A percentile compares a stretch with the other conserved stretches of the same genome.
Evolutionary conservation across 768 basidiomycete species (phyloP).

Genomic region (Leucocoprinus leucothites): DNA sequence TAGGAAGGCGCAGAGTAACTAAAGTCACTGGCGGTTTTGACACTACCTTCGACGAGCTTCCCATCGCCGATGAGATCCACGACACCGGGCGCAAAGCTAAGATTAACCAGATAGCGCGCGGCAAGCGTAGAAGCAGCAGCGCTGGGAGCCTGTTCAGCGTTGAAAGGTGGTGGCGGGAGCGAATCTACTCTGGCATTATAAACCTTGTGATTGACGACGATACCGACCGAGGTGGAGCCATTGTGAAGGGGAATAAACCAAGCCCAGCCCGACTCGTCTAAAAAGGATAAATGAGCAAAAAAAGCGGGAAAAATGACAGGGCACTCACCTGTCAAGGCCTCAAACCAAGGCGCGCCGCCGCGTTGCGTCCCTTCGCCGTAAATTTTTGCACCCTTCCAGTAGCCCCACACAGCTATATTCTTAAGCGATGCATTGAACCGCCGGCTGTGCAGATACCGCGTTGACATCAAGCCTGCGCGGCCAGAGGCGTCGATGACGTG

Average conservation of each 20-base stretch:
- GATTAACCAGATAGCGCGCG: slow-evolving; percentile 40
- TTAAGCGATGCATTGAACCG: slow-evolving; percentile 65
- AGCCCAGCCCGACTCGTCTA: slow-evolving; percentile 69
- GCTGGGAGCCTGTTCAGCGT: slow-evolving; percentile 20
- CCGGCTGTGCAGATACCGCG: slow-evolving; percentile 65
- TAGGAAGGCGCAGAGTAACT: slow-evolving; percentile 62
- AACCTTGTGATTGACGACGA: slow-evolving; percentile 56
- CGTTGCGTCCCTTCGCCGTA: slow-evolving; percentile 50
- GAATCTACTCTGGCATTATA: slow-evolving; percentile 36
- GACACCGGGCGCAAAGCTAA: slow-evolving; percentile 47
- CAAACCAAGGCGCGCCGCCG: slow-evolving; percentile 65
- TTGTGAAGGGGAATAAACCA: slow-evolving; percentile 73
- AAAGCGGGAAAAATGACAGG: not conserved
- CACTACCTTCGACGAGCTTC: slow-evolving; percentile 34
- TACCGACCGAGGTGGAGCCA: slow-evolving; percentile 57
- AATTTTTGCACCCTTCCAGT: slow-evolving; percentile 55
- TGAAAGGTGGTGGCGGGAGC: slow-evolving; percentile 27
- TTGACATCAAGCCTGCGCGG: slow-evolving; percentile 68
- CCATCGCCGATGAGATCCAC: slow-evolving; percentile 40
- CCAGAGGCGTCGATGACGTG: slow-evolving; percentile 75
- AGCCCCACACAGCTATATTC: slow-evolving; percentile 78
- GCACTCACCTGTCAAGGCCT: slow-evolving; percentile 60
- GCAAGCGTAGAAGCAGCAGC: slow-evolving; percentile 24
- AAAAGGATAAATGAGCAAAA: slow-evolving; percentile 4
- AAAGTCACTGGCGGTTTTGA: slow-evolving; percentile 57